Evolutionary conservation across 2,329 filamentous ascomycete species (phyloP).

Genomic region (Rugonectria rugulosa): DNA sequence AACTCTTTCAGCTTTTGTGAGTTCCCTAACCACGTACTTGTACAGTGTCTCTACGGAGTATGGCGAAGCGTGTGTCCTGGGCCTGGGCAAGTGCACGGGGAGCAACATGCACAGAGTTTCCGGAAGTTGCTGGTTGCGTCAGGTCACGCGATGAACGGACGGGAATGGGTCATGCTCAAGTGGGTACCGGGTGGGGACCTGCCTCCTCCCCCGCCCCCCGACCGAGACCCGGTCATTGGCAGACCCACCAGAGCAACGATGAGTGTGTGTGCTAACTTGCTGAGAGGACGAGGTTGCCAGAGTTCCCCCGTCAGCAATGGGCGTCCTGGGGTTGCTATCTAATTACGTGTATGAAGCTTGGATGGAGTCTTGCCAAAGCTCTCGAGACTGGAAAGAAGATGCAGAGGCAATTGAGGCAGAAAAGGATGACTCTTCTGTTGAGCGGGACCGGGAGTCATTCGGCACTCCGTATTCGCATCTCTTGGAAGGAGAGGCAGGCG

Average conservation of each 20-base stretch:
- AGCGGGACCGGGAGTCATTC: neutral
- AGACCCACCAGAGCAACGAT: conserved; percentile 4
- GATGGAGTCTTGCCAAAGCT: neutral
- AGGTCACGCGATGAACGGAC: conserved; percentile 43
- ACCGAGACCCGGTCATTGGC: conserved; percentile 25
- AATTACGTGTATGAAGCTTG: too few species aligned
- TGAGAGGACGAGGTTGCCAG: neutral
- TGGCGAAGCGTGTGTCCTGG: too few species aligned
- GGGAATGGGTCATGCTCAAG: conserved; percentile 32
- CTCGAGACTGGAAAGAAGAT: neutral
- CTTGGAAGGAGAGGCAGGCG: neutral
- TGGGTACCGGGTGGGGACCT: conserved; percentile 17
- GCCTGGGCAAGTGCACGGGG: too few species aligned
- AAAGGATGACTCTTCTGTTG: neutral
- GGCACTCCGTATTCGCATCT: conserved; percentile 7
- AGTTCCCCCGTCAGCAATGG: too few species aligned
- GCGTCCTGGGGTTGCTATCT: too few species aligned
- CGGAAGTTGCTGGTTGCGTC: conserved; percentile 40
- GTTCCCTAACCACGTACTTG: too few species aligned
- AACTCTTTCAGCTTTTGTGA: too few species aligned
- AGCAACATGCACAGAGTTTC: conserved; percentile 28
- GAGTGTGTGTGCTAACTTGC: neutral
- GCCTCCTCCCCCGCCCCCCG: conserved; percentile 10
- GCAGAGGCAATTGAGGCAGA: neutral
- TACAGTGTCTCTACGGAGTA: too few species aligned